Evolutionary conservation across 805 yeast species (phyloP).

Genomic region (Debaryomyces hansenii): DNA sequence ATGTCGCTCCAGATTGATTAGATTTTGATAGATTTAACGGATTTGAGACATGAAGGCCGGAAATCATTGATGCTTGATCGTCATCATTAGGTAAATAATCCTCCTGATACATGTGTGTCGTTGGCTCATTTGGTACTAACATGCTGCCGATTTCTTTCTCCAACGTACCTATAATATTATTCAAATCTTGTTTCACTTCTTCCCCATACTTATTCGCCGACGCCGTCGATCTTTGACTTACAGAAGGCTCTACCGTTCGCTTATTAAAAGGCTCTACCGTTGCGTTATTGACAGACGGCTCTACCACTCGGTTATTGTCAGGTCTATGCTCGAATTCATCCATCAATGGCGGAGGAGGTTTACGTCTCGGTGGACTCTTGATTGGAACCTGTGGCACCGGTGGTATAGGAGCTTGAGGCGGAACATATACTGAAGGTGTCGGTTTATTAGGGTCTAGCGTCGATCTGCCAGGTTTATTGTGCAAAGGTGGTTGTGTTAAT

Average conservation of each 20-base stretch:
- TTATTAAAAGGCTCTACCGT: neutral
- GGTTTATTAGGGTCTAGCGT: neutral
- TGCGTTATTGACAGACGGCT: neutral
- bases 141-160: slow-evolving; percentile 22
- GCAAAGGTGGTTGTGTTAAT: slow-evolving; percentile 3
- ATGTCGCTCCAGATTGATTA: too few species aligned
- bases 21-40: too few species aligned
- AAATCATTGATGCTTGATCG: too few species aligned
- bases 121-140: neutral
- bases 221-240: neutral
- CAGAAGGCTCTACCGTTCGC: neutral
- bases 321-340: neutral
- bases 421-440: neutral
- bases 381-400: neutral
- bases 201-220: neutral
- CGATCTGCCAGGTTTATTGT: neutral
- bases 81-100: too few species aligned
- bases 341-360: slow-evolving; percentile 8
- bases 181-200: slow-evolving; percentile 7
- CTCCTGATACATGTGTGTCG: too few species aligned
- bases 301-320: neutral
- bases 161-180: slow-evolving; percentile 23
- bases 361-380: slow-evolving; percentile 3
- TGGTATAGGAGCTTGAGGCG: neutral
- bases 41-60: too few species aligned